Evolutionary conservation across 2,329 filamentous ascomycete genomes (phyloP).

Genomic region (Onygena corvina): DNA sequence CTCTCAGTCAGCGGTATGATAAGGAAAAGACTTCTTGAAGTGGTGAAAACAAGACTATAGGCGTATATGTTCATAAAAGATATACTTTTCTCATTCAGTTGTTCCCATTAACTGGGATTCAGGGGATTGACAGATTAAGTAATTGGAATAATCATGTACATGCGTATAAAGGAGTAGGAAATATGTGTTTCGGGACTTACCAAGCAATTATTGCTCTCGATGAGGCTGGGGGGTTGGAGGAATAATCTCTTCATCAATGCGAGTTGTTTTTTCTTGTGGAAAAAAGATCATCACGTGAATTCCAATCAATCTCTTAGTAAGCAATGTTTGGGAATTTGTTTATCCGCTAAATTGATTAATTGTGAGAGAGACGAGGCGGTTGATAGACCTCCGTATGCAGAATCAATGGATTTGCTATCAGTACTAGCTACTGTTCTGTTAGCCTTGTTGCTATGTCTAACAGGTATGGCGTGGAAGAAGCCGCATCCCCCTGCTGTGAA

Average conservation of each 20-base stretch:
- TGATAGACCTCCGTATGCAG: neutral
- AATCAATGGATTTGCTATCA: slow-evolving; percentile 7
- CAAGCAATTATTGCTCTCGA: slow-evolving; percentile 4
- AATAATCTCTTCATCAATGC: neutral
- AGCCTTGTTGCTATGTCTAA: slow-evolving; percentile 5
- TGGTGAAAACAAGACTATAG: slow-evolving; percentile 18
- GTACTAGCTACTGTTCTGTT: slow-evolving; percentile 8
- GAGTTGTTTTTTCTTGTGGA: neutral
- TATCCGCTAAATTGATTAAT: neutral
- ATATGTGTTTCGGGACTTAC: slow-evolving; percentile 24
- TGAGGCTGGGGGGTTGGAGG: neutral
- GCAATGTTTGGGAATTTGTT: too few relatives aligned
- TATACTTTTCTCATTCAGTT: slow-evolving; percentile 32
- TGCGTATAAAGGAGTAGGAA: neutral
- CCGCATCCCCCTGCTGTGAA: neutral
- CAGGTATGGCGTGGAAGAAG: slow-evolving; percentile 7
- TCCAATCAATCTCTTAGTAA: too few relatives aligned
- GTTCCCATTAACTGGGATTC: slow-evolving; percentile 37
- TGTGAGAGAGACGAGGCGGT: neutral
- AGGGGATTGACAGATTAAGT: slow-evolving; percentile 75
- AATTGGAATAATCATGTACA: slow-evolving; percentile 51
- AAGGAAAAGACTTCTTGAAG: slow-evolving; percentile 5
- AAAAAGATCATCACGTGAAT: too few relatives aligned
- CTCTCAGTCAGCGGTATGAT: slow-evolving; percentile 4
- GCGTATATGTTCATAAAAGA: slow-evolving; percentile 15